Base-by-base conservation (phyloP, 441 rosid species). In the Kokia cookei region DNA sequence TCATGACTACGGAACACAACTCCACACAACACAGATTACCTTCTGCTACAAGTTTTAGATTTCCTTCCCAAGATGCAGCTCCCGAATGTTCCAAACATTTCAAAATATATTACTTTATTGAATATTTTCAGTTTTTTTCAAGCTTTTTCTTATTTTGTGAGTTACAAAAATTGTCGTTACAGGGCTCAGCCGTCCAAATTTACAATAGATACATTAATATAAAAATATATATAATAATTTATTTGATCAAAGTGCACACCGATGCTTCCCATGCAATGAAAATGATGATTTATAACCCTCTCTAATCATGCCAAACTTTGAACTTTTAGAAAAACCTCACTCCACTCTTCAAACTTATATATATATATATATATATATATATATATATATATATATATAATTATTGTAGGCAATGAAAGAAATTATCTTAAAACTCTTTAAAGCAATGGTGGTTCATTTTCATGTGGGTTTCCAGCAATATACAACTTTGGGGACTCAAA, bases 401-500 rank as follows among this genome's bases (percentile, higher is more conserved):
- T 7, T 40, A 57, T 13, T 22, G 19, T 51, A 26, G 72, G 37
- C 15, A 51, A 11, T 27, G 27, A 1, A 3, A 43, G 48, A 47
- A 35, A 22, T n/a, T 0, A 15, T 53, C 50, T 58, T 54, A 19
- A 48, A 72, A n/a, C 68, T 48, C 59, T 73, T 61, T 61, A 7
- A 42, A 48, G 71, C 32, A 29, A 63, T 12, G 58, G 11, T 2
- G 48, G 29, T 7, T 69, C 37, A 43, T 45, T 59, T 50, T 43
- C 76, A 70, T 90, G 97, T 75, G 72, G 63, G 59, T 93, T 92
- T 73, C 92, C 86, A 24, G 93, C 93, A 26, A 53, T 87, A 4
- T 90, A 81, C 78, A 94, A 92, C 78, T 94, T 92, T 13, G 98
- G 93, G 17, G 96, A 94, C 85, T 92, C 95, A 3, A 94, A 94